Conservation (phyloP, 129 eudicot genomes). For the Dittrichia graveolens region DNA sequence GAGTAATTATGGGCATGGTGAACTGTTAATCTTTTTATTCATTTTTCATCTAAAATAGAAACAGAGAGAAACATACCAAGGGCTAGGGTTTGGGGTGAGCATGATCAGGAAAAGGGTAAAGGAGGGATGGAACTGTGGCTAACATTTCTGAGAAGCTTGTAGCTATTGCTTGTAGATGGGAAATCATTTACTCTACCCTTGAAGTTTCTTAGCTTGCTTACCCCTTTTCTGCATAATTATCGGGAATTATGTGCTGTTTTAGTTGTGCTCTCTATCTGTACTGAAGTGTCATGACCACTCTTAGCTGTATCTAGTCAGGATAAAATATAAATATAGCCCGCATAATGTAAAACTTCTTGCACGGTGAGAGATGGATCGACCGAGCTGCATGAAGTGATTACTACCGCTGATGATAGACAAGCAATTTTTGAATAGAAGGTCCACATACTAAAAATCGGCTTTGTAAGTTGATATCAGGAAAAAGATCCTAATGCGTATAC, state of each 20-base stretch:
- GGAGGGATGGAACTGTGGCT: neutral
- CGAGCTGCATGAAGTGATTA: neutral
- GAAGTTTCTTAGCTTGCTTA: too few species aligned
- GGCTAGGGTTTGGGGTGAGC: neutral
- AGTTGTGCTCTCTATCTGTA: too few species aligned
- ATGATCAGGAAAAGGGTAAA: slow-evolving; percentile 1
- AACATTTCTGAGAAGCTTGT: neutral
- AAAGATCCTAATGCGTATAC: neutral
- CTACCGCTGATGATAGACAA: neutral
- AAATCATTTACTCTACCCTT: too few species aligned
- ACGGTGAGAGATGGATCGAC: neutral
- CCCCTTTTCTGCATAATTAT: too few species aligned
- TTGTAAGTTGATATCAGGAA: neutral
- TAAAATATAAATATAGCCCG: neutral
- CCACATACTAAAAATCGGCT: neutral
- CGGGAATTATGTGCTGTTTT: too few species aligned
- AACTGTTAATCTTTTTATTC: neutral
- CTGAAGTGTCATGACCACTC: too few species aligned
- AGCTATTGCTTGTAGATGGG: neutral
- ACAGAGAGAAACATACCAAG: neutral
- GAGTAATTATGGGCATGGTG: neutral
- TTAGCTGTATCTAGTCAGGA: neutral
- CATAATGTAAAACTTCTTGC: slow-evolving; percentile 2
- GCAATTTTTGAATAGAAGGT: neutral
- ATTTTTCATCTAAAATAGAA: neutral